Evolutionary conservation across 2,329 filamentous ascomycete genomes (phyloP).

Genomic region (Pyrenophora teres): DNA sequence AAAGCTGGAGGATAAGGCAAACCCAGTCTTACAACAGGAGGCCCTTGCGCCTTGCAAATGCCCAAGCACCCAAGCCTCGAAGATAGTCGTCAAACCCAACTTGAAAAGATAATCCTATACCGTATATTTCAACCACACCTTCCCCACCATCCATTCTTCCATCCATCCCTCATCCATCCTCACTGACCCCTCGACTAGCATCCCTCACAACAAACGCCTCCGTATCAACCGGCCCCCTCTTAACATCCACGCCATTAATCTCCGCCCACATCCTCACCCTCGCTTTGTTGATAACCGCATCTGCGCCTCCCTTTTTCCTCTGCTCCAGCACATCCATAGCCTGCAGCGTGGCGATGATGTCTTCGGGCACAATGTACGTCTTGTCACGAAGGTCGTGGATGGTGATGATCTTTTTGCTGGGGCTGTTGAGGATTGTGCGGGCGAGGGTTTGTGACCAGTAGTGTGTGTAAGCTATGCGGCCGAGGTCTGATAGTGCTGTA

Average conservation of each 20-base stretch:
- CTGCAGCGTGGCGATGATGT: constrained; percentile 76
- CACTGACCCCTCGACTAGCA: constrained; percentile 35
- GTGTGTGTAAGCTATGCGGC: constrained; percentile 77
- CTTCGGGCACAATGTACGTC: constrained; percentile 84
- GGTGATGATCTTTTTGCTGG: constrained; percentile 60
- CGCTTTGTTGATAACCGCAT: constrained; percentile 60
- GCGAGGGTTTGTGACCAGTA: constrained; percentile 88
- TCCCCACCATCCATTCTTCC: neutral
- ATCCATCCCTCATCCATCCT: constrained; percentile 3
- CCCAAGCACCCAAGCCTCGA: too few relatives aligned
- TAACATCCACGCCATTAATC: constrained; percentile 65
- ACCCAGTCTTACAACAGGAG: too few relatives aligned
- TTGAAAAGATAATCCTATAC: too few relatives aligned
- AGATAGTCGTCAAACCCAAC: too few relatives aligned
- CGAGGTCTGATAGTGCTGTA: constrained; percentile 76
- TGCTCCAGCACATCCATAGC: constrained; percentile 74
- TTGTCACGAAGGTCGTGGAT: constrained; percentile 73
- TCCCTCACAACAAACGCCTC: constrained; percentile 73
- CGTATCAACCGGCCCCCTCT: constrained; percentile 66
- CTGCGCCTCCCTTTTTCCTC: constrained; percentile 56
- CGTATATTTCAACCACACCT: too few relatives aligned
- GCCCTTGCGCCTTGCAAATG: too few relatives aligned
- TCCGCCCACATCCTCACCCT: constrained; percentile 70
- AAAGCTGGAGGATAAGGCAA: too few relatives aligned
- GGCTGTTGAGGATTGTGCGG: constrained; percentile 61